These are phyloP conservation scores for Camellia oleifera DNA, from an alignment of 179 eudicot species.

Conservation along the genomic window DNA sequence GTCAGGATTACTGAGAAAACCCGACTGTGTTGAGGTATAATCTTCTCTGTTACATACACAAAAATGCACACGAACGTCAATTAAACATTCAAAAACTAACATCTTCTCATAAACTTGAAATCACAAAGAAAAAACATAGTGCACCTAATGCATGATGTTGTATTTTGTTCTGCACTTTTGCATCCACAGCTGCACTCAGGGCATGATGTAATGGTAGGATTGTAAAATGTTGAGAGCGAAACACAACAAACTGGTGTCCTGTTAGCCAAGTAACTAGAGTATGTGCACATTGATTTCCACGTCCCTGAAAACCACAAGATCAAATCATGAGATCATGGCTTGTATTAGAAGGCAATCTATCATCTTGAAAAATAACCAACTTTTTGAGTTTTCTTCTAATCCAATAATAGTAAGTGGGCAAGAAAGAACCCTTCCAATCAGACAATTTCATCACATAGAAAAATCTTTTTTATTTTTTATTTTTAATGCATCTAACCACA, in stretches of 20 bases:
- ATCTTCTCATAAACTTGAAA: background rate
- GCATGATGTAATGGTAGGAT: conserved; percentile 32
- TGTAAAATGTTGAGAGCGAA: conserved; percentile 43
- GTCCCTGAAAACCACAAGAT: conserved; percentile 32
- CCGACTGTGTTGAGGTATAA: background rate
- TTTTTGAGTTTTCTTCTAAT: background rate
- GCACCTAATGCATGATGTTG: conserved; percentile 29
- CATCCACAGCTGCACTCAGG: conserved; percentile 41
- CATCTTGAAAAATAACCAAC: background rate
- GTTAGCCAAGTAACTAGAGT: conserved; percentile 36
- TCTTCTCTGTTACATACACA: conserved; percentile 23
- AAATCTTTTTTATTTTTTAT: background rate
- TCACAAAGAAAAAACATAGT: background rate
- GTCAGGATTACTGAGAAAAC: conserved; percentile 6
- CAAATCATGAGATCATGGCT: background rate
- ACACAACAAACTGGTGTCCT: conserved; percentile 37
- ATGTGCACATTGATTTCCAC: conserved; percentile 47
- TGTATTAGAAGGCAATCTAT: no score
- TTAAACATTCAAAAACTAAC: background rate
- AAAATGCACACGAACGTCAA: background rate
- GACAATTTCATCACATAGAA: background rate
- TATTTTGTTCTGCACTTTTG: conserved; percentile 18
- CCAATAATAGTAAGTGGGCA: background rate
- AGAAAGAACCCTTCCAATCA: background rate
- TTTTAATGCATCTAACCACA: background rate